phyloP scores from a whole-genome alignment of 1,284 basidiomycete species.

The Dichomitus squalens region DNA sequence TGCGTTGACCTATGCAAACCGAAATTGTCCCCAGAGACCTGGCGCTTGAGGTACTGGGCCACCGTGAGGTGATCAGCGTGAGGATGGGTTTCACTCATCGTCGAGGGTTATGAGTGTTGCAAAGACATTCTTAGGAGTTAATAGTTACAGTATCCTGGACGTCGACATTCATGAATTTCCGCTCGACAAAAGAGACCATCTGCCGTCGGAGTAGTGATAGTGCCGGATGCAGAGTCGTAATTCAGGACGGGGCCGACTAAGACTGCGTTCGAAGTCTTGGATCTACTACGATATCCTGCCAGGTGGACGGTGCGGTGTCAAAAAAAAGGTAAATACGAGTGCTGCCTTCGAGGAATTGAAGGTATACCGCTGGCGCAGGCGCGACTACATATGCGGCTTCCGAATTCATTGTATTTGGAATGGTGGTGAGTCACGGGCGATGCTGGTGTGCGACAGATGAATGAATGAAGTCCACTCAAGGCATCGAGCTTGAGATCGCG shows the following conservation, averaged over 20 bases:
- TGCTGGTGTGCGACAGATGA: no score
- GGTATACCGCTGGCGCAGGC: no score
- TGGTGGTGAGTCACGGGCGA: no score
- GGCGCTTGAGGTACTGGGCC: constrained; percentile 40
- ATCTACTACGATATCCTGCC: constrained; percentile 42
- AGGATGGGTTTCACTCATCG: constrained; percentile 41
- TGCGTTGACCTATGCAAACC: constrained; percentile 42
- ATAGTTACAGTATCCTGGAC: constrained; percentile 36
- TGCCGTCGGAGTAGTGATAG: constrained; percentile 37
- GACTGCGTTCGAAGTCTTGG: constrained; percentile 35
- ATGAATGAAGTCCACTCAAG: no score
- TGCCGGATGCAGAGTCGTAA: constrained; percentile 39
- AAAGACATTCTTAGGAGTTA: not conserved
- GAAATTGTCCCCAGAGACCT: constrained; percentile 33
- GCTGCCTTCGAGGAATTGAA: no score
- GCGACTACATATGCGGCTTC: no score
- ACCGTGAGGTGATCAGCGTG: constrained; percentile 46
- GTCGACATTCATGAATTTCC: constrained; percentile 36
- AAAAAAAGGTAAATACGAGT: no score
- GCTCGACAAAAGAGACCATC: constrained; percentile 36
- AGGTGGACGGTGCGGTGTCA: constrained; percentile 36
- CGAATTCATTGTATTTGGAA: no score
- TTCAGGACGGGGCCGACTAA: constrained; percentile 43
- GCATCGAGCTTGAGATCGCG: no score
- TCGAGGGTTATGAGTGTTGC: not conserved